These are phyloP conservation scores for Firmiana major DNA, from an alignment of 345 rosid species.

Conservation along the genomic window DNA sequence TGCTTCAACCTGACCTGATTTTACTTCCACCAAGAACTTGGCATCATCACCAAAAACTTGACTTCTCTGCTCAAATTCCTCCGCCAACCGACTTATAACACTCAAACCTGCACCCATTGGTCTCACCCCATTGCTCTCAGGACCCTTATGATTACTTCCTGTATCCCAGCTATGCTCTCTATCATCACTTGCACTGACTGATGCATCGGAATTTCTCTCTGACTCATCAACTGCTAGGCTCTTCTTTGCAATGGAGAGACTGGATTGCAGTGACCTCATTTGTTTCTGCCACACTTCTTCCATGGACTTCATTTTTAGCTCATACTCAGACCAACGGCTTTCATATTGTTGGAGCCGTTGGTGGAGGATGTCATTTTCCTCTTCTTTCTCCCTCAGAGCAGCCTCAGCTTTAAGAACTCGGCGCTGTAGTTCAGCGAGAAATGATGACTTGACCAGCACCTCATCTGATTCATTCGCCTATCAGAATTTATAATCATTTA, in stretches of 20 bases:
- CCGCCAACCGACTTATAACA: slow-evolving; percentile 81
- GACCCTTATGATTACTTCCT: slow-evolving; percentile 53
- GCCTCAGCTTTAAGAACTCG: slow-evolving; percentile 93
- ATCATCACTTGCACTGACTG: slow-evolving; percentile 76
- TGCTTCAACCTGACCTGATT: slow-evolving; percentile 94
- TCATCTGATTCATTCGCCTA: slow-evolving; percentile 75
- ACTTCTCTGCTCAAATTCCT: slow-evolving; percentile 94
- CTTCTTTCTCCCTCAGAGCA: slow-evolving; percentile 82
- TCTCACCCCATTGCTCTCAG: slow-evolving; percentile 64
- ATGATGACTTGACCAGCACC: slow-evolving; percentile 81
- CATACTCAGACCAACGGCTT: slow-evolving; percentile 94
- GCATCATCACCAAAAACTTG: slow-evolving; percentile 96
- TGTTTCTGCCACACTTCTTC: slow-evolving; percentile 99
- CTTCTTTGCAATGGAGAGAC: slow-evolving; percentile 95
- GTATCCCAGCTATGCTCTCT: slow-evolving; percentile 65
- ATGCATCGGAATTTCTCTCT: slow-evolving; percentile 83
- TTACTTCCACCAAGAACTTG: slow-evolving; percentile 94
- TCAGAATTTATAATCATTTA: slow-evolving; percentile 10
- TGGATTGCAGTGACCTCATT: slow-evolving; percentile 93
- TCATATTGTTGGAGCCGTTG: slow-evolving; percentile 95
- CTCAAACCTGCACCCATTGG: slow-evolving; percentile 87
- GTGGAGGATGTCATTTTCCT: slow-evolving; percentile 90
- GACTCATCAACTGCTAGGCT: slow-evolving; percentile 88
- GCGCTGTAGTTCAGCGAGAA: slow-evolving; percentile 86
- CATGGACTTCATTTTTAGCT: slow-evolving; percentile 97